These are phyloP conservation scores for Lasiodiplodia gonubiensis DNA, from an alignment of 2,329 filamentous ascomycete species.

Conservation along the genomic window DNA sequence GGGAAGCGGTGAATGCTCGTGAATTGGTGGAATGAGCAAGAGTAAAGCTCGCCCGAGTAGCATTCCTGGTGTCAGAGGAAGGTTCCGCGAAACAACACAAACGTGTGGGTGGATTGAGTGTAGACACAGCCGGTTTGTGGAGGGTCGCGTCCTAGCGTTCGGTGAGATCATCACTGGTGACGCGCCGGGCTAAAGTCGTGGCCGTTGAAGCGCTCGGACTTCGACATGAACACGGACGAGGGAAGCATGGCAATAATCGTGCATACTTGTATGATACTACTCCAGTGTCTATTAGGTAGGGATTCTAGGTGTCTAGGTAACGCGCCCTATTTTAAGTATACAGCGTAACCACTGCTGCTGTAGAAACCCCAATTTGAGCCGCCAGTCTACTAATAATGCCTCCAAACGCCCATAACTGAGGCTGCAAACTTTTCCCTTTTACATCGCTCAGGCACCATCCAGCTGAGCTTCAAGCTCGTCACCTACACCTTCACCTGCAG, in stretches of 20 bases:
- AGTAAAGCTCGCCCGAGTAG: not conserved
- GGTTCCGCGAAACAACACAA: not conserved
- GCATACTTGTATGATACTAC: not conserved
- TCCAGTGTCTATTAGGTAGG: not conserved
- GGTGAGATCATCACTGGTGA: not conserved
- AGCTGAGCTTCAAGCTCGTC: slow-evolving; percentile 68
- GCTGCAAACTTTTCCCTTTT: not conserved
- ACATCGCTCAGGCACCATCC: slow-evolving; percentile 45
- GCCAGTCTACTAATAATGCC: not conserved
- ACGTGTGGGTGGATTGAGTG: not conserved
- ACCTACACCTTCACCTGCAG: slow-evolving; percentile 55
- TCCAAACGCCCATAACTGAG: not conserved
- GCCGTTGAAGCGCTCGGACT: not conserved
- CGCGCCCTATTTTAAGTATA: not conserved
- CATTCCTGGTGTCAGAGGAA: not conserved
- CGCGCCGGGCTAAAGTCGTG: not conserved
- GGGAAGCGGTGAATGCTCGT: not conserved
- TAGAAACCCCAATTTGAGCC: not conserved
- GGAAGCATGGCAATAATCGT: not conserved
- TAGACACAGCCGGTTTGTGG: slow-evolving; percentile 4
- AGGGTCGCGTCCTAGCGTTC: not conserved
- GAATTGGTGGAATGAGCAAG: not conserved
- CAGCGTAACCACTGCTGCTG: not conserved
- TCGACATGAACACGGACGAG: not conserved
- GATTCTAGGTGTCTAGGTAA: slow-evolving; percentile 14